Conservation (phyloP, 192 early-diverging fungal species). For the Paraglomus occultum region DNA sequence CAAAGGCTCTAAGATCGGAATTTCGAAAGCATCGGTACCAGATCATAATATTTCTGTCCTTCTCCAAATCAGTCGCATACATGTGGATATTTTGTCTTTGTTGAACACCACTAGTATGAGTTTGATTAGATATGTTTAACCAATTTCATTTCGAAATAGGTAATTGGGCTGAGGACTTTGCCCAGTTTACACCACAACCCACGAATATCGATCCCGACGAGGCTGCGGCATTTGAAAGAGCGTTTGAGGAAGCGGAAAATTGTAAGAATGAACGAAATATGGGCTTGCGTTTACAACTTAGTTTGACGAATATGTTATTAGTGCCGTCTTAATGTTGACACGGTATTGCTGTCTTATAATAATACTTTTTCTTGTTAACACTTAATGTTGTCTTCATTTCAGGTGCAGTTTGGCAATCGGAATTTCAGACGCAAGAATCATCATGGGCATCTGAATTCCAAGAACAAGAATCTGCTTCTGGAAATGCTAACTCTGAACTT, state of each 20-base stretch:
- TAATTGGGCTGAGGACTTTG: slow-evolving; percentile 53
- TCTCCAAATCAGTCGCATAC: not conserved
- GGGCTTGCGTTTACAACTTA: too few species aligned
- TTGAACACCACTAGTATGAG: not conserved
- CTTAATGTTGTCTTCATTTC: not conserved
- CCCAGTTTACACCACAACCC: slow-evolving; percentile 32
- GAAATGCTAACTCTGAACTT: slow-evolving; percentile 63
- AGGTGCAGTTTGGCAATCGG: slow-evolving; percentile 53
- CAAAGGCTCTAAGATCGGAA: not conserved
- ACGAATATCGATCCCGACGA: slow-evolving; percentile 41
- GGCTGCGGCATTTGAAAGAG: slow-evolving; percentile 66
- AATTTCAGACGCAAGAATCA: slow-evolving; percentile 53
- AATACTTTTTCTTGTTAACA: not conserved
- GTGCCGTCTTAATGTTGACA: too few species aligned
- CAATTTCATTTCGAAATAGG: slow-evolving; percentile 2
- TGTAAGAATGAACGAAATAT: slow-evolving; percentile 30
- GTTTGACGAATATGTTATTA: too few species aligned
- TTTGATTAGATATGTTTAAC: slow-evolving; percentile 1
- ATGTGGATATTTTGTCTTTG: slow-evolving; percentile 14
- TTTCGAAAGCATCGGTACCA: not conserved
- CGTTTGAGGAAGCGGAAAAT: slow-evolving; percentile 60
- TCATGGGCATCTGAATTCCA: slow-evolving; percentile 57
- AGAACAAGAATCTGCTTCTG: slow-evolving; percentile 42
- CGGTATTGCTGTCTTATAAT: not conserved
- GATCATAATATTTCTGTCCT: not conserved